A percentile compares a stretch with the other conserved stretches of the same genome.
phyloP scores from a whole-genome alignment of 768 basidiomycete genomes.

The Russula griseocarnosa region DNA sequence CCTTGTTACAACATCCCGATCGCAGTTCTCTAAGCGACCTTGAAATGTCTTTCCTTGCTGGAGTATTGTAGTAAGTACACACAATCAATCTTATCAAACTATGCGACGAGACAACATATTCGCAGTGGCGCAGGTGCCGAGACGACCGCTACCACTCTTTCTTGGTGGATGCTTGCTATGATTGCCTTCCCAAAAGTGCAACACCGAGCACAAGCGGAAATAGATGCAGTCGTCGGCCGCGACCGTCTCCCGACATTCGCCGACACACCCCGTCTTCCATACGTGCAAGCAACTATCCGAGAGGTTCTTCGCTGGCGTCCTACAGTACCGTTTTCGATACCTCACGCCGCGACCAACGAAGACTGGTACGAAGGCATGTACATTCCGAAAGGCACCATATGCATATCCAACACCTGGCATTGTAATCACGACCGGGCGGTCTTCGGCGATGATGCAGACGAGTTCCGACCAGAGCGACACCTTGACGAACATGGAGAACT shows the following conservation, averaged over 20 bases:
- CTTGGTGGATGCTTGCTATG: conserved; percentile 25
- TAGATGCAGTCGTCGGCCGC: conserved; percentile 26
- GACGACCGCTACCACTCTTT: conserved; percentile 4
- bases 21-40: conserved; percentile 9
- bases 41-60: conserved; percentile 24
- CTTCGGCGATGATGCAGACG: conserved; percentile 22
- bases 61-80: conserved; percentile 18
- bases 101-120: no score
- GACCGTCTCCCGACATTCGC: conserved; percentile 25
- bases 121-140: conserved; percentile 16
- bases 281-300: conserved; percentile 24
- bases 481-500: conserved; percentile 7
- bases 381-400: conserved; percentile 38
- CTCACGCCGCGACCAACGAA: conserved; percentile 26
- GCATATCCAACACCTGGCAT: conserved; percentile 31
- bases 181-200: conserved; percentile 25
- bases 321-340: no score
- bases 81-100: no score
- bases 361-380: conserved; percentile 33
- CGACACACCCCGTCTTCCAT: conserved; percentile 25
- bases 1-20: background rate
- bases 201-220: conserved; percentile 27
- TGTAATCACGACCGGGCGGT: conserved; percentile 7
- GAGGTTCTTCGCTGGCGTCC: conserved; percentile 22
- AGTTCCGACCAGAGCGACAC: conserved; percentile 28